phyloP scores from a whole-genome alignment of 345 rosid genomes.

The Eucalyptus marginata region DNA sequence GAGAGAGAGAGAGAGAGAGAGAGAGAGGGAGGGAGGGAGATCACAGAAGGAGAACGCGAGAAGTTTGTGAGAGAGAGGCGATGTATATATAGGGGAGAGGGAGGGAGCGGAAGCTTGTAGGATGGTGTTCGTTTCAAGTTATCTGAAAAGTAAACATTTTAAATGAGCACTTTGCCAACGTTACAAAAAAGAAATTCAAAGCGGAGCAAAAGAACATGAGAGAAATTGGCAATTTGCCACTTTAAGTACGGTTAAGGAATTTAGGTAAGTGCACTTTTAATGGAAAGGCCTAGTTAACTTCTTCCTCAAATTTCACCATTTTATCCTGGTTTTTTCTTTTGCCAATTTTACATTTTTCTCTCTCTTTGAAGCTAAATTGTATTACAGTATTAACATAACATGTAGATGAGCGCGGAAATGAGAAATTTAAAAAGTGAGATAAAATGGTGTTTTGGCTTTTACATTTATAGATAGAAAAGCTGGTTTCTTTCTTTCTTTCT shows the following conservation, averaged over 20 bases:
- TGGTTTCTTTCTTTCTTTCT: fast-evolving
- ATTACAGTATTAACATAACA: background rate
- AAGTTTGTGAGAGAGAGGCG: background rate
- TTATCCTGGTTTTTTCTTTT: background rate
- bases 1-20: background rate
- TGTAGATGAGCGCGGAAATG: background rate
- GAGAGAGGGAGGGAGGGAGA: too few species aligned
- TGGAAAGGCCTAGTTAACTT: background rate
- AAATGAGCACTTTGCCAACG: background rate
- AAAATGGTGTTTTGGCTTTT: background rate
- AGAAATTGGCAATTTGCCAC: background rate
- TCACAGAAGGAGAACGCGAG: background rate
- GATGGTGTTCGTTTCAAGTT: background rate
- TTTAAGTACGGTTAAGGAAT: background rate
- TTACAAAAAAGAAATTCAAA: background rate
- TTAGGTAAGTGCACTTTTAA: background rate
- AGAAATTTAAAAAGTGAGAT: background rate
- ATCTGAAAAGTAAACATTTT: background rate
- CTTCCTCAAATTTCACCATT: background rate
- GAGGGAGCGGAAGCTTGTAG: background rate
- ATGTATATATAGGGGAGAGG: background rate
- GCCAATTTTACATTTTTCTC: background rate
- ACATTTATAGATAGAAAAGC: background rate
- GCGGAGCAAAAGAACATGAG: background rate
- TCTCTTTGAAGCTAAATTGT: background rate